phyloP scores from a whole-genome alignment of 331 rosid species.

The Quercus phellos region DNA sequence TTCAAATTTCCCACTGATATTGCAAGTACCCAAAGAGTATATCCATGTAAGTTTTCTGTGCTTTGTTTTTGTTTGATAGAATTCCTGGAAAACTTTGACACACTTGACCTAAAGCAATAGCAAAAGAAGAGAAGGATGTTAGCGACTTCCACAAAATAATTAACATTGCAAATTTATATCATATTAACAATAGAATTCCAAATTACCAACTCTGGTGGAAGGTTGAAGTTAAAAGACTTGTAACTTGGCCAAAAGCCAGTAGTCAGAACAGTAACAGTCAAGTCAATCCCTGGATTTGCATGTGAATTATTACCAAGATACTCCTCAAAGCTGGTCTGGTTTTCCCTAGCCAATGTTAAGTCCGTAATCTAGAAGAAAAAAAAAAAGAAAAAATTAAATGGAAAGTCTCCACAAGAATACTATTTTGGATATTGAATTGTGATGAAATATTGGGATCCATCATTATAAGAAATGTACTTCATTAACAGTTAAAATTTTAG shows the following conservation, averaged over 20 bases:
- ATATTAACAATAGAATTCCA: conserved; percentile 4
- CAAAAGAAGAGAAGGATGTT: not conserved
- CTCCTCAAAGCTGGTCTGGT: conserved; percentile 85
- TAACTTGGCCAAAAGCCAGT: conserved; percentile 99
- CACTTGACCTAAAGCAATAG: conserved; percentile 54
- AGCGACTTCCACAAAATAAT: conserved; percentile 11
- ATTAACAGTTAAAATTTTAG: not conserved
- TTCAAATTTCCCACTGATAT: conserved; percentile 84
- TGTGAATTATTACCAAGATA: conserved; percentile 59
- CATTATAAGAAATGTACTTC: conserved; percentile 5
- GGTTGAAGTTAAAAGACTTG: conserved; percentile 92
- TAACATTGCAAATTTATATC: conserved; percentile 13
- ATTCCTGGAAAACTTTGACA: conserved; percentile 86
- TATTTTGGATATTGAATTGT: not conserved
- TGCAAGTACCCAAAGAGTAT: conserved; percentile 90
- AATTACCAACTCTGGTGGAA: conserved; percentile 91
- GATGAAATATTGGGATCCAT: not conserved
- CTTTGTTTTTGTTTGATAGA: conserved; percentile 92
- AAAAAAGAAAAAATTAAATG: conserved; percentile 6
- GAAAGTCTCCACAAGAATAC: not conserved
- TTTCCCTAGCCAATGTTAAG: conserved; percentile 89
- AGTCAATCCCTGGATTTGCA: conserved; percentile 79
- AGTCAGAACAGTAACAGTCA: conserved; percentile 91
- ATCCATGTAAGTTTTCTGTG: conserved; percentile 96
- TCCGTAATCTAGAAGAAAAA: conserved; percentile 61